Evolutionary conservation across 1,284 basidiomycete genomes (phyloP).

Genomic region (Pulveroboletus sp.): DNA sequence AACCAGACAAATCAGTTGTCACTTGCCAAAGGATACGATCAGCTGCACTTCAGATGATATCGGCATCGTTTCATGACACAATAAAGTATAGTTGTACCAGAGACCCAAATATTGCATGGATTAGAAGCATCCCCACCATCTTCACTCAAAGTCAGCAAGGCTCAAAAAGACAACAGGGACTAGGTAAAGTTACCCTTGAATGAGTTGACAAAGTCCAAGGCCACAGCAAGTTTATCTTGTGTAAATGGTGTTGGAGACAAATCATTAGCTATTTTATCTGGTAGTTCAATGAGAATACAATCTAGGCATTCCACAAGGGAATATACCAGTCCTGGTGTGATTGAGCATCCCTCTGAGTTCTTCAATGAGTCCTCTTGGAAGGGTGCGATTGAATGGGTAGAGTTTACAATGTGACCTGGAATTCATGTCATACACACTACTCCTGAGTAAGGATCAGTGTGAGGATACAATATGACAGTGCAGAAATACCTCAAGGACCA

Average conservation of each 20-base stretch:
- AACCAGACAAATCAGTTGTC: no score
- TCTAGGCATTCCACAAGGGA: no score
- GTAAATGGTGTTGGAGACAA: no score
- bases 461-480: background rate
- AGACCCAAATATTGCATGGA: no score
- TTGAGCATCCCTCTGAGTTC: constrained; percentile 19
- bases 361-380: constrained; percentile 2
- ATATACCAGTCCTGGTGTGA: no score
- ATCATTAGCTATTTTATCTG: no score
- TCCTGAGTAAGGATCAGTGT: no score
- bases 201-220: constrained; percentile 16
- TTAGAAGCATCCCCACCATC: no score
- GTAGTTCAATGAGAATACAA: no score
- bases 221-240: constrained; percentile 13
- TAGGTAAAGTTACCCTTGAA: constrained; percentile 9
- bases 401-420: constrained; percentile 19
- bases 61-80: background rate
- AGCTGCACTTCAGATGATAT: constrained; percentile 15
- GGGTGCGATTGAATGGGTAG: constrained; percentile 11
- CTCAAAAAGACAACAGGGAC: background rate
- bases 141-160: no score
- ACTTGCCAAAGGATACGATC: constrained; percentile 16
- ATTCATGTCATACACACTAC: background rate
- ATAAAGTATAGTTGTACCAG: no score
- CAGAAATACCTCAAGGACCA: background rate